Evolutionary conservation across 2,329 filamentous ascomycete genomes (phyloP), one percentile per base, ranked within the genome.

Genomic region (Pseudocercospora vitis): DNA sequence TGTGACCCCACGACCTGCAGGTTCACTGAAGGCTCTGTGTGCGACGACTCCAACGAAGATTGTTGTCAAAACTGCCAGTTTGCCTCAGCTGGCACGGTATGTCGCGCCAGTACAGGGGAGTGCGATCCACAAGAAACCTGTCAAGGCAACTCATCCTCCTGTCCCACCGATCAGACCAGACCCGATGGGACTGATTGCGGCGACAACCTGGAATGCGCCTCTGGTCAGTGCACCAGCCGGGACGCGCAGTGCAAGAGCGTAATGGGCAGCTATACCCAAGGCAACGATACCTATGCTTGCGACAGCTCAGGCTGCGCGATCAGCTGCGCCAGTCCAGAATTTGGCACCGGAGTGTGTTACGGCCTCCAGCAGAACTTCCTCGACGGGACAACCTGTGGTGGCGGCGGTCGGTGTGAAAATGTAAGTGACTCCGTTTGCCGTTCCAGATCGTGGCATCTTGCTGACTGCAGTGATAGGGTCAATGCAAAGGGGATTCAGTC

Each of bases 201-300:
- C 28, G 74, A 76, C 47, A 81, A 82, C 1, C 80, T 97, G 26
- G 74, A 82, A 26, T 99, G 94, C 69, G 90, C 94, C 24, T 91
- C 88, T 40, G 94, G 94, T 9, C 92, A 97, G 73, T 99, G 94
- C 72, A 99, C 94, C 3, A 94, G 88, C 49, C 86, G 94, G 59
- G 85, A 96, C 70, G 80, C 86, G 67, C 94, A 99, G 74, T 99
- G 94, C 76, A 85, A 86, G 71, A 87, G 84, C 8, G 79, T 95
- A 44, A 88, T 96, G 79, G 91, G 90, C 29, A 83, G 81, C 23
- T 81, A 87, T 57, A 86, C 85, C 0, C 79, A 82, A 52, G 82
- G 80, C 68, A 92, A 91, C 73, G 82, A 89, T 65, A 95, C 90
- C 1, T 84, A 83, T 64, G 86, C 91, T 7, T 99, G 94, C 73